phyloP scores from a whole-genome alignment of 1,139 yeast genomes.

The Suhomyces bribrorum region DNA sequence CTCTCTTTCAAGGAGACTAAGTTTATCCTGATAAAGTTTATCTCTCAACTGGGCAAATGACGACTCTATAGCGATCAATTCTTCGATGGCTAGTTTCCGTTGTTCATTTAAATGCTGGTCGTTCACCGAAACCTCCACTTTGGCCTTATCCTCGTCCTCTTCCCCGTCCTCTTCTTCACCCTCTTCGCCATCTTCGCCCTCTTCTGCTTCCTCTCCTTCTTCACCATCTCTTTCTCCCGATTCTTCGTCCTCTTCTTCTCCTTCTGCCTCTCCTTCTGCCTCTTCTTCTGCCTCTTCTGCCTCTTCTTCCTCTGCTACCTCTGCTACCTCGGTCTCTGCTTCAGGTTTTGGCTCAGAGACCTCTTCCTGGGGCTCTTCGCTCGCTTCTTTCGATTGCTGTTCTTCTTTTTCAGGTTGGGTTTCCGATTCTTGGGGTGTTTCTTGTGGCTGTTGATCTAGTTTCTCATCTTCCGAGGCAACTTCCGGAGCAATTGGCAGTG shows the following conservation, averaged over 20 bases:
- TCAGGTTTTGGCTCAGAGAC: conserved; percentile 8
- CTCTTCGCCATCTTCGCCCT: conserved; percentile 19
- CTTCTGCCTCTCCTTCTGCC: conserved; percentile 13
- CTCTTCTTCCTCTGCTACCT: conserved; percentile 12
- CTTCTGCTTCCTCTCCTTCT: conserved; percentile 9
- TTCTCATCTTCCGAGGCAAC: conserved; percentile 14
- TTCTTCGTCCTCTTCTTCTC: conserved; percentile 15
- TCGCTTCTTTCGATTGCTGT: conserved; percentile 13
- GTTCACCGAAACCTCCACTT: conserved; percentile 21
- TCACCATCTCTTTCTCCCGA: conserved; percentile 10
- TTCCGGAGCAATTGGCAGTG: conserved; percentile 12
- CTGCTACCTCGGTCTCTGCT: conserved; percentile 12
- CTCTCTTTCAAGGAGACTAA: conserved; percentile 75
- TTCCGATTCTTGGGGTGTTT: conserved; percentile 12
- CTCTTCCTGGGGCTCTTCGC: conserved; percentile 9
- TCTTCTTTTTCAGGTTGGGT: conserved; percentile 16
- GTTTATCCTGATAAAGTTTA: conserved; percentile 69
- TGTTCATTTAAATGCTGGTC: conserved; percentile 50
- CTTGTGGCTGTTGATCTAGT: conserved; percentile 6
- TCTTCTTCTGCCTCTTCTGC: conserved; percentile 14
- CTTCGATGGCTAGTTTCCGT: conserved; percentile 64
- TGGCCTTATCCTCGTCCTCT: conserved; percentile 15
- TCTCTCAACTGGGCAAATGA: conserved; percentile 87
- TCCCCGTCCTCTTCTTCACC: conserved; percentile 19
- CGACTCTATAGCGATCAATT: conserved; percentile 74